Evolutionary conservation across 768 basidiomycete genomes (phyloP), one percentile per base, ranked within the genome.

Genomic region (Pleurotus eryngii): DNA sequence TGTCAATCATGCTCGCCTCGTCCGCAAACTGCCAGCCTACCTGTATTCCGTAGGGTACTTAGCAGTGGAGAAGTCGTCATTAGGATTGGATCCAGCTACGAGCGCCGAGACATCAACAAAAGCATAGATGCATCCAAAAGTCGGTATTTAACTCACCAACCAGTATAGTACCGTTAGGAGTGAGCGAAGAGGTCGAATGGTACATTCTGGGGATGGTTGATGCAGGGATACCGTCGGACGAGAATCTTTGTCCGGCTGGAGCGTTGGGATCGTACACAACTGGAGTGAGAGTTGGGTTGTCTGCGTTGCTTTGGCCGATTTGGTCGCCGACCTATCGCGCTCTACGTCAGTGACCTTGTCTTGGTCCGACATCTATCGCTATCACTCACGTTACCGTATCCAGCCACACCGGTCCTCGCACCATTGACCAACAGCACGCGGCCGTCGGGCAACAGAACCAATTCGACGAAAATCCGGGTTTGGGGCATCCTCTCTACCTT

Each of bases 81-180:
- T 81, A 18, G 80, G 80, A 60, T 81, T 80, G 11, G 76, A 79
- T 2, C 79, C 80, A 8, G 77, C 77, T 62, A 35, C 9, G 43
- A 12, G 5, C 14, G 5, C 11, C 42, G 6, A 22, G 17, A 14
- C 6, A 20, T 46, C 6, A 46, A 38, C 18, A 27, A 12, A 39
- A 18, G 15, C 11, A 14, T 4, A 50, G 27, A 39, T 38, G 14
- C 12, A 42, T 18, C 1, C 11, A 43, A 35, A 5, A 38, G 9
- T 35, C 11, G 11, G 11, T 35, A 20, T n/a, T 46, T n/a, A 1
- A 59, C 60, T 14, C 30, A 64, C 59, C 63, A 17, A 73, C 55
- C 59, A 73, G 60, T 43, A 74, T 63, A 38, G 66, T 63, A 4
- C 72, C 73, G 55, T 72, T 67, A 3, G 71, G 68, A 2, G 67